Conservation (phyloP, 2,329 filamentous ascomycete genomes). For the Geoglossum cookeanum region DNA sequence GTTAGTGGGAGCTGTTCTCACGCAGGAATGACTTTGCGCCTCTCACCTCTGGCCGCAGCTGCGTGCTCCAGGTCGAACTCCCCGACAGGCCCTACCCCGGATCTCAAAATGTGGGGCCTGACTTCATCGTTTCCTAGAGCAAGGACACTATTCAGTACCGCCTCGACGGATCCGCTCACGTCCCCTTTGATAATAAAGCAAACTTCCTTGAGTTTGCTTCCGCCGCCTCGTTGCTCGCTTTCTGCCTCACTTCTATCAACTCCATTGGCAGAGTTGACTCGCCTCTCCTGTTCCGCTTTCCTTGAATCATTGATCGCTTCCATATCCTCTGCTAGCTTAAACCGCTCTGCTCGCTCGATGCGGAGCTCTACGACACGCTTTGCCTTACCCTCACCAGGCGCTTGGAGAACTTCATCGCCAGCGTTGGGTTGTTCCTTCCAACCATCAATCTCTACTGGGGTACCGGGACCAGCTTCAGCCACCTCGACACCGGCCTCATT, state of each 20-base stretch:
- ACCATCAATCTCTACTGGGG: conserved; percentile 82
- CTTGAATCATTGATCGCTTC: conserved; percentile 57
- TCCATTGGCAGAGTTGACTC: conserved; percentile 19
- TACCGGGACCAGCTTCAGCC: conserved; percentile 61
- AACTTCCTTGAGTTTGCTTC: conserved; percentile 30
- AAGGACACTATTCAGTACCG: conserved; percentile 57
- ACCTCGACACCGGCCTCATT: conserved; percentile 68
- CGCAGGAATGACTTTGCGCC: conserved; percentile 7
- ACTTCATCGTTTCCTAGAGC: conserved; percentile 75
- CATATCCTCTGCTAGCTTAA: conserved; percentile 46
- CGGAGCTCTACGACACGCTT: conserved; percentile 63
- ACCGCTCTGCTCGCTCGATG: conserved; percentile 47
- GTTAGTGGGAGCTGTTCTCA: background rate
- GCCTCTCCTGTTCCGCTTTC: conserved; percentile 23
- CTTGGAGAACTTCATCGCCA: conserved; percentile 75
- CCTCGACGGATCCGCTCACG: conserved; percentile 85
- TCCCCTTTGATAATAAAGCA: conserved; percentile 85
- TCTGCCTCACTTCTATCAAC: conserved; percentile 15
- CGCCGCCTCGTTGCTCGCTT: conserved; percentile 19
- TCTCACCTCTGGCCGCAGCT: conserved; percentile 43
- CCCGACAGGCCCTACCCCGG: conserved; percentile 55
- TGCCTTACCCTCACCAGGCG: conserved; percentile 57
- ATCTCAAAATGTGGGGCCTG: conserved; percentile 53
- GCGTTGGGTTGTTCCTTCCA: conserved; percentile 78
- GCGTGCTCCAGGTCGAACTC: conserved; percentile 87